Conservation (phyloP, 352 stramenopile species). For the Phytopythium aichiense region DNA sequence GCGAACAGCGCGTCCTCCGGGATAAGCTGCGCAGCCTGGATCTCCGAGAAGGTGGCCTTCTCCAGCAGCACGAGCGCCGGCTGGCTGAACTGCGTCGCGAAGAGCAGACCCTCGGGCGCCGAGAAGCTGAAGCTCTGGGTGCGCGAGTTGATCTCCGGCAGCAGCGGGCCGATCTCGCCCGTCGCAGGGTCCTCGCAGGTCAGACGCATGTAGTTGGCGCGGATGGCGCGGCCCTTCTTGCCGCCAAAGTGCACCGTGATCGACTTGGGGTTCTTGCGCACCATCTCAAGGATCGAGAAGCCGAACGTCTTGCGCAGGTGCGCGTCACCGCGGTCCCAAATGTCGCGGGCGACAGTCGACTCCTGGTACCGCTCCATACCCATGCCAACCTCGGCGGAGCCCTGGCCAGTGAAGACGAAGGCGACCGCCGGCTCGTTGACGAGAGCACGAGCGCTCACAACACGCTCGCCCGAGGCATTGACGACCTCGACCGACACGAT, state of each 20-base stretch:
- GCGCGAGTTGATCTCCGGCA: constrained; percentile 76
- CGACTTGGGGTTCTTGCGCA: constrained; percentile 78
- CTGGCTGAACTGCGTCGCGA: constrained; percentile 86
- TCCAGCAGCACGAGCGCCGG: constrained; percentile 78
- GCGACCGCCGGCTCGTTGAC: constrained; percentile 68
- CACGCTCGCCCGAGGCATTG: constrained; percentile 63
- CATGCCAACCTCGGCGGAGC: constrained; percentile 79
- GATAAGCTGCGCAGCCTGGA: constrained; percentile 64
- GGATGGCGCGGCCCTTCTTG: constrained; percentile 70
- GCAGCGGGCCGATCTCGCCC: constrained; percentile 47
- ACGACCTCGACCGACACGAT: constrained; percentile 73
- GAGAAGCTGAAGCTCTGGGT: constrained; percentile 87
- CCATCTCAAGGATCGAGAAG: constrained; percentile 88
- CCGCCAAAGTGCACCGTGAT: constrained; percentile 88
- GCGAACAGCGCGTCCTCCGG: constrained; percentile 74
- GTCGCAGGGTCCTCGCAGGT: constrained; percentile 55
- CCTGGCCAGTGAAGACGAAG: constrained; percentile 87
- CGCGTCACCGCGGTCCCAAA: constrained; percentile 78
- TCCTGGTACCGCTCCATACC: constrained; percentile 87
- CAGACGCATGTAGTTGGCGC: constrained; percentile 84
- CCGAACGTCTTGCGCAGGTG: constrained; percentile 75
- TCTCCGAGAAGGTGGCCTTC: constrained; percentile 84
- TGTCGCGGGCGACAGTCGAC: constrained; percentile 57
- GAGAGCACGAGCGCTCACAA: constrained; percentile 63
- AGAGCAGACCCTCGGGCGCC: constrained; percentile 65